phyloP scores from a whole-genome alignment of 306 rosid genomes.

The Dalbergia cochinchinensis region DNA sequence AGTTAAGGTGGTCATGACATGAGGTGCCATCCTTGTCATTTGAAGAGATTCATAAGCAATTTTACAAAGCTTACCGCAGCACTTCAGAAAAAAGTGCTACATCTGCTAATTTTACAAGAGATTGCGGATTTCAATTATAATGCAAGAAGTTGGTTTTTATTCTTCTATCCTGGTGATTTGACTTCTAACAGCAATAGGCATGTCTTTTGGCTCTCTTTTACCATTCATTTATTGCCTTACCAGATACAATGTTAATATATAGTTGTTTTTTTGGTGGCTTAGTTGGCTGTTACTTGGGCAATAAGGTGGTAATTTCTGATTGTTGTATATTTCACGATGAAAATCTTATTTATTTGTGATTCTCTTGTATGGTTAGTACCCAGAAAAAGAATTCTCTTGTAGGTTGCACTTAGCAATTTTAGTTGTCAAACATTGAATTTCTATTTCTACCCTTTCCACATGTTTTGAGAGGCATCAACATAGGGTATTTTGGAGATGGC shows the following conservation, averaged over 20 bases:
- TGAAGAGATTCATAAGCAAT: neutral
- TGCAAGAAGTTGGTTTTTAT: constrained; percentile 26
- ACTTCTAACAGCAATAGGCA: neutral
- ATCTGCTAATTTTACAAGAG: neutral
- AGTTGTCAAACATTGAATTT: too few species aligned
- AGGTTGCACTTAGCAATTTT: too few species aligned
- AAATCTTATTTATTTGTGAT: neutral
- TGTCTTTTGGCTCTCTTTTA: constrained; percentile 3
- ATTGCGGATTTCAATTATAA: constrained; percentile 26
- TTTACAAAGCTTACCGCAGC: too few species aligned
- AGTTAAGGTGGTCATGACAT: constrained; percentile 2
- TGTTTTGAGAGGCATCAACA: too few species aligned
- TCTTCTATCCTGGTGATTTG: constrained; percentile 19
- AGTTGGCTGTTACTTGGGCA: neutral
- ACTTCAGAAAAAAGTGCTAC: neutral
- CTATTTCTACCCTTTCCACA: too few species aligned
- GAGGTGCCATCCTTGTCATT: neutral
- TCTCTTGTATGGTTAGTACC: too few species aligned
- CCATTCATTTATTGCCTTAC: constrained; percentile 9
- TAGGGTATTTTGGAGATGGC: too few species aligned
- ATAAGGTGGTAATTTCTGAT: constrained; percentile 3
- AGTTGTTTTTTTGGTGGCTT: constrained; percentile 10
- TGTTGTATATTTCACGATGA: constrained; percentile 12
- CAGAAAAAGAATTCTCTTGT: too few species aligned
- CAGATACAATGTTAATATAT: neutral